These are phyloP conservation scores for Erysiphe pulchra DNA, from an alignment of 2,329 filamentous ascomycete genomes.

Conservation along the genomic window DNA sequence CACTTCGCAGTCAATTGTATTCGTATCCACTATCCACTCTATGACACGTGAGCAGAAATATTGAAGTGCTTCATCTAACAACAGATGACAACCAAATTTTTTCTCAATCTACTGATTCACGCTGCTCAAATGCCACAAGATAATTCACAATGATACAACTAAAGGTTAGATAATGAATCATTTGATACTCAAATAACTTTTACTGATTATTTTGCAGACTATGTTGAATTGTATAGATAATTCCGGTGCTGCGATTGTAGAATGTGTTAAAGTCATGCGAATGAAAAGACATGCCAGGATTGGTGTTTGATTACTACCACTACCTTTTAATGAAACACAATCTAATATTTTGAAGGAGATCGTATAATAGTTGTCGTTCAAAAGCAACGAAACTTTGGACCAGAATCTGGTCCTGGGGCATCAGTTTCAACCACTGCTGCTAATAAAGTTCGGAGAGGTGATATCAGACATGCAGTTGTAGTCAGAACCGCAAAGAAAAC, in stretches of 20 bases:
- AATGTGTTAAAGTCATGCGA: constrained; percentile 80
- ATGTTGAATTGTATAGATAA: constrained; percentile 99
- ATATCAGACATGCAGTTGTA: constrained; percentile 87
- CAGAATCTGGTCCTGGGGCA: constrained; percentile 44
- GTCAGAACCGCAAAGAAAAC: constrained; percentile 77
- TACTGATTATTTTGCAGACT: constrained; percentile 28
- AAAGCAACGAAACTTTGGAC: constrained; percentile 54
- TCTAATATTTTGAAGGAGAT: constrained; percentile 35
- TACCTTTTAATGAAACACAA: not conserved
- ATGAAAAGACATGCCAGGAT: constrained; percentile 76
- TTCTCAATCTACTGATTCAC: too few relatives aligned
- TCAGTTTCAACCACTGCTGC: constrained; percentile 47
- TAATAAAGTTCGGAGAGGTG: constrained; percentile 87
- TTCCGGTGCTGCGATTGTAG: constrained; percentile 88
- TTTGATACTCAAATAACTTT: not conserved
- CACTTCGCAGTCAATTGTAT: too few relatives aligned
- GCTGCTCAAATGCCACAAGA: not conserved
- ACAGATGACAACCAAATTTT: too few relatives aligned
- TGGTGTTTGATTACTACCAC: constrained; percentile 28
- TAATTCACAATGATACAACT: constrained; percentile 65
- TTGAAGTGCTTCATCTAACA: too few relatives aligned
- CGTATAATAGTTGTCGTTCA: constrained; percentile 94
- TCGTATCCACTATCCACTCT: too few relatives aligned
- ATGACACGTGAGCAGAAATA: too few relatives aligned
- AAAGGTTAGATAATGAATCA: constrained; percentile 30